Evolutionary conservation across 2,329 filamentous ascomycete genomes (phyloP).

Genomic region (Colletotrichum sp.): DNA sequence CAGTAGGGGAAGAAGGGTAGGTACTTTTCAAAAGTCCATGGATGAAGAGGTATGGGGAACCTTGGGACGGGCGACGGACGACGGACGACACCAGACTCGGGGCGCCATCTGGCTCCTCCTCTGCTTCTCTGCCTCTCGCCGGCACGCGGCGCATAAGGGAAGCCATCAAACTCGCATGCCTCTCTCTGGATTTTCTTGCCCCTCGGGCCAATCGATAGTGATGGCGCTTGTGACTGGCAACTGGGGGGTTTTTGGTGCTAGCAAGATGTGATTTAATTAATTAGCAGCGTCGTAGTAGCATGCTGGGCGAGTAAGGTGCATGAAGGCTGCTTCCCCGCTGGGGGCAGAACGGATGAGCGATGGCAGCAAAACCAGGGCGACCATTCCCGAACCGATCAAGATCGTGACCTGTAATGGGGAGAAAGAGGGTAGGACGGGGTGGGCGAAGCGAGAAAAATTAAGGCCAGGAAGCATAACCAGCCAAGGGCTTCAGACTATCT

Average conservation of each 20-base stretch:
- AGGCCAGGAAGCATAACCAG: neutral
- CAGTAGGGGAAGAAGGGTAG: neutral
- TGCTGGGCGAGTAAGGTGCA: slow-evolving; percentile 3
- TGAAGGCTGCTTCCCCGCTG: neutral
- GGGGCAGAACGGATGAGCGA: neutral
- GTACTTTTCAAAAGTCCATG: neutral
- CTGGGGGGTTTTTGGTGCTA: neutral
- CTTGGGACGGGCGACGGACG: neutral
- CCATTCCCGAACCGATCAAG: slow-evolving; percentile 13
- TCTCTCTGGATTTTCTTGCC: neutral
- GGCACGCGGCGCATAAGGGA: neutral
- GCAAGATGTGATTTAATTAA: neutral
- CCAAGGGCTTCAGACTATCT: neutral
- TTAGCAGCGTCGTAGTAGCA: neutral
- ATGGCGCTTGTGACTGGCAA: neutral
- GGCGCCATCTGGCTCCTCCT: neutral
- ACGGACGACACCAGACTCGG: neutral
- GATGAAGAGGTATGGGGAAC: neutral
- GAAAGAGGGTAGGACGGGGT: neutral
- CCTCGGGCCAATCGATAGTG: neutral
- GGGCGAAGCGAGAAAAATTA: neutral
- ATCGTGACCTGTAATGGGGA: neutral
- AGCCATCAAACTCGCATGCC: slow-evolving; percentile 16
- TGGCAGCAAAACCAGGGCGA: neutral
- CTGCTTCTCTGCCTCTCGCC: neutral